Conservation (phyloP, 257 asterid genomes). For the Sherardia arvensis region DNA sequence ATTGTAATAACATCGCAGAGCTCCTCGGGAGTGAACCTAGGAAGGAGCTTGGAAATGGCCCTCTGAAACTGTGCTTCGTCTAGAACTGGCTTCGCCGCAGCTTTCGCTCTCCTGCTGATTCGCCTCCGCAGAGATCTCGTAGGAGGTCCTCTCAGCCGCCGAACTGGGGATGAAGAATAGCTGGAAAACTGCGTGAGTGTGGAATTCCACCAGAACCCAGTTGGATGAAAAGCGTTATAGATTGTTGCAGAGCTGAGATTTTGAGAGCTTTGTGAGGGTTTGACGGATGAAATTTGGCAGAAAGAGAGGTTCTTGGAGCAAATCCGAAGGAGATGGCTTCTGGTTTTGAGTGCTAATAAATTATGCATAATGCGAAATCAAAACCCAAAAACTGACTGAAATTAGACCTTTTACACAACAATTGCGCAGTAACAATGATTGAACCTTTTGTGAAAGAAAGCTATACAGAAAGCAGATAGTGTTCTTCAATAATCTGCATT, state of each 20-base stretch:
- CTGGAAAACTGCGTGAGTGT: constrained; percentile 14
- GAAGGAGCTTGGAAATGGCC: constrained; percentile 49
- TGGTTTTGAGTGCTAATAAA: constrained; percentile 15
- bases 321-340: constrained; percentile 20
- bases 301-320: constrained; percentile 9
- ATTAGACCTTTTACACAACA: background rate
- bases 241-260: constrained; percentile 10
- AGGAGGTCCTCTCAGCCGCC: constrained; percentile 46
- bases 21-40: constrained; percentile 74
- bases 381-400: background rate
- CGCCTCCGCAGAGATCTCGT: constrained; percentile 68
- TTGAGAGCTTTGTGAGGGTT: constrained; percentile 9
- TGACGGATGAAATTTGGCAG: background rate
- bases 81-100: constrained; percentile 58
- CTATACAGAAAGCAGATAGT: background rate
- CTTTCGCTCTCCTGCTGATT: constrained; percentile 57
- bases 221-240: background rate
- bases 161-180: constrained; percentile 36
- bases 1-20: constrained; percentile 47
- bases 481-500: no score
- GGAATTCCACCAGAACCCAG: constrained; percentile 1
- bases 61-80: constrained; percentile 42
- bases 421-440: background rate
- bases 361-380: constrained; percentile 22
- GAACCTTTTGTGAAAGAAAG: background rate